A percentile compares a stretch with the other conserved stretches of the same genome.
phyloP scores from a whole-genome alignment of 768 basidiomycete genomes.

The Cystobasidium tubakii region DNA sequence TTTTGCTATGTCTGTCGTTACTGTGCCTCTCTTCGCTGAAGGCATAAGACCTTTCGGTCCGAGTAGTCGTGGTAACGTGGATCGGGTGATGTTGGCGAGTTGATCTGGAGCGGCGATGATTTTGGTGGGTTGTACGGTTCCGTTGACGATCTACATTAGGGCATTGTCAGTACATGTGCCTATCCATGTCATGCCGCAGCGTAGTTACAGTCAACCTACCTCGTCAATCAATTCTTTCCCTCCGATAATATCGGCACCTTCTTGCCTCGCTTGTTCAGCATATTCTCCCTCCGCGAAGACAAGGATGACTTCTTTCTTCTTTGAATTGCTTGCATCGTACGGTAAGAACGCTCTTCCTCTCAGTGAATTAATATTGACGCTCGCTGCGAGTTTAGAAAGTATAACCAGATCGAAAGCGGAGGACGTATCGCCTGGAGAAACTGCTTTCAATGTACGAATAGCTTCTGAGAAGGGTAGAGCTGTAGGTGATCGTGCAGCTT shows the following conservation, averaged over 20 bases:
- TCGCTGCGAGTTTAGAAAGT: conserved; percentile 15
- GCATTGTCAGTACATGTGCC: neutral
- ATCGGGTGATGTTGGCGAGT: conserved; percentile 64
- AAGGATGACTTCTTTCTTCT: conserved; percentile 70
- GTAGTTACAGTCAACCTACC: conserved; percentile 54
- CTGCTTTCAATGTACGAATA: conserved; percentile 7
- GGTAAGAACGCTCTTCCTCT: conserved; percentile 85
- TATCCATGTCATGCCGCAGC: conserved; percentile 20
- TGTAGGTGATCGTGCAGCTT: conserved; percentile 13
- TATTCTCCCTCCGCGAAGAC: conserved; percentile 83
- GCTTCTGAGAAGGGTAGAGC: conserved; percentile 17
- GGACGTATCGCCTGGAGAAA: conserved; percentile 16
- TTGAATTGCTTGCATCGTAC: conserved; percentile 54
- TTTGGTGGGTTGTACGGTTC: conserved; percentile 70
- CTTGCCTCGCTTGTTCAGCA: conserved; percentile 73
- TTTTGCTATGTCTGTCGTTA: conserved; percentile 77
- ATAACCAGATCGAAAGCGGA: conserved; percentile 26
- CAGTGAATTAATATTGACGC: conserved; percentile 63
- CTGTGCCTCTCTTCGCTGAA: conserved; percentile 83
- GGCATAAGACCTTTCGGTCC: conserved; percentile 93
- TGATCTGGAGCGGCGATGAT: conserved; percentile 77
- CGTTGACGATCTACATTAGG: conserved; percentile 60
- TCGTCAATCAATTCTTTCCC: conserved; percentile 82
- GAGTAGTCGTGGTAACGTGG: conserved; percentile 69
- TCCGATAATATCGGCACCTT: conserved; percentile 86